These are phyloP conservation scores for Steccherinum ochraceum DNA, from an alignment of 768 basidiomycete species.

Conservation along the genomic window DNA sequence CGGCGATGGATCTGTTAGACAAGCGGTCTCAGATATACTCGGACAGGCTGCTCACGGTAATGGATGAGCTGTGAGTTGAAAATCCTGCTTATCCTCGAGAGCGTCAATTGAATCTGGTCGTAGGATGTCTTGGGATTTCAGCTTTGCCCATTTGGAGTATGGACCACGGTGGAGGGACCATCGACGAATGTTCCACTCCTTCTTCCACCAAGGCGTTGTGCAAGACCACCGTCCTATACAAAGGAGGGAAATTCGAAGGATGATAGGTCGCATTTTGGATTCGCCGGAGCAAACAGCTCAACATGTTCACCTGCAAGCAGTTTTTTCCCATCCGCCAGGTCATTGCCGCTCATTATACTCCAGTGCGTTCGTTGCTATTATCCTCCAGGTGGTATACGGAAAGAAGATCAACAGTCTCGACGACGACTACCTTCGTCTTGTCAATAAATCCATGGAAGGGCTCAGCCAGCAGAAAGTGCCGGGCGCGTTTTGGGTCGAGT, in stretches of 20 bases:
- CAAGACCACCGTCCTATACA: conserved; percentile 1
- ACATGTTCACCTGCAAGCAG: background rate
- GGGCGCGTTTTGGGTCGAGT: conserved; percentile 5
- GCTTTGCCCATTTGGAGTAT: conserved; percentile 6
- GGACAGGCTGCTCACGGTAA: conserved; percentile 14
- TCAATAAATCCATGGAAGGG: conserved; percentile 1
- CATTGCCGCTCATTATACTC: background rate
- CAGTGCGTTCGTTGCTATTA: conserved; percentile 2
- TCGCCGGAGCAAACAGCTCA: background rate
- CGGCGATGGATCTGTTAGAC: conserved; percentile 21
- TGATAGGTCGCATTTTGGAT: conserved; percentile 9
- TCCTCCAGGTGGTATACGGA: conserved; percentile 7
- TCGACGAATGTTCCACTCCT: conserved; percentile 5
- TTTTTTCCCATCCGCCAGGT: background rate
- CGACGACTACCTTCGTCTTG: background rate
- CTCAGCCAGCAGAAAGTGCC: background rate
- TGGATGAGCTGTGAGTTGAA: conserved; percentile 9
- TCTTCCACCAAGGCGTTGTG: conserved; percentile 1
- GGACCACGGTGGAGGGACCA: conserved; percentile 3
- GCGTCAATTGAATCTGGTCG: too few species aligned
- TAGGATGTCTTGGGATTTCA: conserved; percentile 4
- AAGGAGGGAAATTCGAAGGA: conserved; percentile 3
- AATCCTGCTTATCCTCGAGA: too few species aligned
- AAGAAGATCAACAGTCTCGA: conserved; percentile 1
- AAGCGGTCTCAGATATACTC: conserved; percentile 21